Base-by-base conservation (phyloP, 768 basidiomycete genomes). In the Auricularia sp. region DNA sequence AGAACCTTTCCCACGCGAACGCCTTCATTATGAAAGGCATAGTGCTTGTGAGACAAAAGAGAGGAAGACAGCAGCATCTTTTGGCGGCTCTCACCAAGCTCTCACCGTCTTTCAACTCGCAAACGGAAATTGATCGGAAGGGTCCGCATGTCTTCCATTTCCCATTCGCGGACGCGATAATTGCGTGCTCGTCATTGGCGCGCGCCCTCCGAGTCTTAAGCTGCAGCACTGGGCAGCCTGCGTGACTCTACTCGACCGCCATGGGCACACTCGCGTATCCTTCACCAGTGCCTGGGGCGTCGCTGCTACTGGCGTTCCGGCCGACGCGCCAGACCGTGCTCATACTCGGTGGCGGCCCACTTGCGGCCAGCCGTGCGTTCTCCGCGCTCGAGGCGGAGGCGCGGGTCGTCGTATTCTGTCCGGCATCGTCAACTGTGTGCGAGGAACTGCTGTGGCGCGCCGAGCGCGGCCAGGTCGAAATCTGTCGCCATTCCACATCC, bases 291-390 rank as follows among this genome's bases (percentile, higher is more conserved):
- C 11, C 18, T n/a, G 92, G 92, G 6, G 90, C 88, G 0, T 91
- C 92, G 4, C 83, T 96, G 14, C 69, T 94, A 0, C 81, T 95
- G 24, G 87, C 93, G 0, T 92, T 94, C 75, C 82, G 80, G 62
- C 78, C 88, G 34, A 76, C 78, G 51, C 72, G 75, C 64, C 81
- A 80, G 44, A 78, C 76, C 0, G 80, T 85, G 39, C 77, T 98
- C 45, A 82, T 98, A 54, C 69, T 98, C 51, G 94, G 96, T 2
- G 83, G 87, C 1, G 84, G 86, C n/a, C 70, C 82, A 2, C 82
- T 98, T 2, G 94, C 94, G 0, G 93, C 94, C 0, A 82, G 84
- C n/a, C 85, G 96, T 59, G 87, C 90, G 1, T 91, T 90, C 69
- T 79, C 88, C 18, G 85, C 90, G 1, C 81, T 96, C 42, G 92